A percentile compares a stretch with the other conserved stretches of the same genome.
phyloP scores from a whole-genome alignment of 164 flowering plant species.

The Akebia trifoliata region DNA sequence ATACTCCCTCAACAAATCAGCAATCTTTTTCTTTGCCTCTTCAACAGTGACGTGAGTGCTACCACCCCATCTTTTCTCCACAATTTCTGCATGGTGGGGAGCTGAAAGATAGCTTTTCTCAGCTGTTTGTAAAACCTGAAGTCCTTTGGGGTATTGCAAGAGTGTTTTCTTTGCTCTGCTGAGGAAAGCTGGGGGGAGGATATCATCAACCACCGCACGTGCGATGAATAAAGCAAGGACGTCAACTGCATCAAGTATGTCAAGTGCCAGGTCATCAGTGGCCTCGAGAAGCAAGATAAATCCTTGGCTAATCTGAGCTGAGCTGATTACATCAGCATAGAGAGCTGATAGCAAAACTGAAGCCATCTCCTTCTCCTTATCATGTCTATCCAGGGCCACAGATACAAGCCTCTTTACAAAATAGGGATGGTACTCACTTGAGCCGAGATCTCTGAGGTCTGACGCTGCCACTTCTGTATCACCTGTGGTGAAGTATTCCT shows the following conservation, averaged over 20 bases:
- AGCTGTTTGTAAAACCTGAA: slow-evolving; percentile 71
- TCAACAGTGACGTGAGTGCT: slow-evolving; percentile 86
- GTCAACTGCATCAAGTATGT: slow-evolving; percentile 88
- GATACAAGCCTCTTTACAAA: slow-evolving; percentile 88
- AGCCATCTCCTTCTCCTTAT: slow-evolving; percentile 98
- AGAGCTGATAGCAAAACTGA: slow-evolving; percentile 91
- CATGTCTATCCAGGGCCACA: slow-evolving; percentile 96
- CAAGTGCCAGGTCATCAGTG: slow-evolving; percentile 87
- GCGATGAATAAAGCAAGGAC: slow-evolving; percentile 85
- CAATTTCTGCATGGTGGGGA: slow-evolving; percentile 98
- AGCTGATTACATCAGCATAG: slow-evolving; percentile 80
- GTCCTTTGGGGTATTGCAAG: slow-evolving; percentile 70
- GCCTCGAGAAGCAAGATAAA: slow-evolving; percentile 89
- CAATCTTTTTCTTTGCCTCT: slow-evolving; percentile 86
- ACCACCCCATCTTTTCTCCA: slow-evolving; percentile 95
- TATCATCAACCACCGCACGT: slow-evolving; percentile 98
- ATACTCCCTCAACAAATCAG: slow-evolving; percentile 76
- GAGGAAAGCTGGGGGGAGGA: slow-evolving; percentile 89
- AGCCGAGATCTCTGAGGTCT: slow-evolving; percentile 78
- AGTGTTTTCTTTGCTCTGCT: slow-evolving; percentile 64
- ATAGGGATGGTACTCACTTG: slow-evolving; percentile 76
- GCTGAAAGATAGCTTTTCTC: slow-evolving; percentile 97
- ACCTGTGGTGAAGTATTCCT: slow-evolving; percentile 87
- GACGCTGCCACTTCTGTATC: slow-evolving; percentile 82
- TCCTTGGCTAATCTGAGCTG: slow-evolving; percentile 84